Evolutionary conservation across 2,329 filamentous ascomycete genomes (phyloP).

Genomic region (Phialocephala sp.): DNA sequence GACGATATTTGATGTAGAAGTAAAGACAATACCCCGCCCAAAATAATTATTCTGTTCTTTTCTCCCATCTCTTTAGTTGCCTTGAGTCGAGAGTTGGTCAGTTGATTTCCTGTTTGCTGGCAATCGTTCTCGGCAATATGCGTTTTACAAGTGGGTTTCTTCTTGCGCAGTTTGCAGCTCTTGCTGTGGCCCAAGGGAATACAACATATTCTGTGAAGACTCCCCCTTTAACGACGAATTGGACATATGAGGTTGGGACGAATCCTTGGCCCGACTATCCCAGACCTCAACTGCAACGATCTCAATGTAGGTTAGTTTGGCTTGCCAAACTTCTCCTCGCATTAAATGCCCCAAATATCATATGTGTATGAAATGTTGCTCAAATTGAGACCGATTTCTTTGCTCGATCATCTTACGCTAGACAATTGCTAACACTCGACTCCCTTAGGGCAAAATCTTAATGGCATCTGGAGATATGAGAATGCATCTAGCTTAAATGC

Average conservation of each 20-base stretch:
- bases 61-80: neutral
- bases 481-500: conserved; percentile 47
- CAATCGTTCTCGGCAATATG: neutral
- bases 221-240: conserved; percentile 50
- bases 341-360: neutral
- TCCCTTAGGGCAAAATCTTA: conserved; percentile 49
- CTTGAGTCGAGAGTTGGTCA: neutral
- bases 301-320: conserved; percentile 40
- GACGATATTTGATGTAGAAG: neutral
- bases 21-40: neutral
- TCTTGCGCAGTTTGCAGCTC: neutral
- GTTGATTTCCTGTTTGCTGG: neutral
- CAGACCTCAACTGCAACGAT: conserved; percentile 51
- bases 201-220: conserved; percentile 46
- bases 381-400: neutral
- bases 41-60: neutral
- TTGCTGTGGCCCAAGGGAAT: conserved; percentile 6
- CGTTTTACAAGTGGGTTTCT: neutral
- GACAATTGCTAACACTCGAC: neutral
- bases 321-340: neutral
- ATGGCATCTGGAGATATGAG: conserved; percentile 54
- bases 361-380: neutral
- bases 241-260: conserved; percentile 53
- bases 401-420: neutral
- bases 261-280: conserved; percentile 57